phyloP scores from a whole-genome alignment of 2,329 filamentous ascomycete species.

The Anthostomella pinea region DNA sequence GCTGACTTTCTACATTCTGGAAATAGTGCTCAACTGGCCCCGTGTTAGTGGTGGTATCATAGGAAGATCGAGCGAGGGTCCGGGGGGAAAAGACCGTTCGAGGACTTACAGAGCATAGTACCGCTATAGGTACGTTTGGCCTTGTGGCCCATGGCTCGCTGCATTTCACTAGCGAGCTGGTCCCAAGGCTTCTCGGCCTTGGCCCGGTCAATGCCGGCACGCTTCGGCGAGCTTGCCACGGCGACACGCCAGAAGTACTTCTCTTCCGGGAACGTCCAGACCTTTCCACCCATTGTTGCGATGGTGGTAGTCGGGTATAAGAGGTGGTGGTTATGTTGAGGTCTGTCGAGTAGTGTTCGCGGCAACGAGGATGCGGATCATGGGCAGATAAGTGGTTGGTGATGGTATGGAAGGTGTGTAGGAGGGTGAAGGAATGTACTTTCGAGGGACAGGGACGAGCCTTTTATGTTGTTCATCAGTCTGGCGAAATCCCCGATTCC shows the following conservation, averaged over 20 bases:
- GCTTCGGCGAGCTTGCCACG: constrained; percentile 37
- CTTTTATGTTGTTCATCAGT: too few relatives aligned
- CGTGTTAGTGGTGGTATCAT: constrained; percentile 8
- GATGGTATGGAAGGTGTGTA: too few relatives aligned
- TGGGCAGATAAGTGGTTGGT: too few relatives aligned
- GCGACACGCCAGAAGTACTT: constrained; percentile 45
- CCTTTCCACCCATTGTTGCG: constrained; percentile 45
- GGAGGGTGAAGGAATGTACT: too few relatives aligned
- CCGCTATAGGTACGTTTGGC: constrained; percentile 37
- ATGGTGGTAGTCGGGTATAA: neutral
- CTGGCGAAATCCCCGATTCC: too few relatives aligned
- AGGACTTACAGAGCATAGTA: constrained; percentile 40
- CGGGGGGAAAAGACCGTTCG: too few relatives aligned
- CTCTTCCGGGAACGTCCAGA: constrained; percentile 50
- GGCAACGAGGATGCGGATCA: too few relatives aligned
- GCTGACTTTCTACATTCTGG: constrained; percentile 39
- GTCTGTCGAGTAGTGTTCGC: too few relatives aligned
- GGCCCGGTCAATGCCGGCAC: constrained; percentile 24
- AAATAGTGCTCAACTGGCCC: constrained; percentile 44
- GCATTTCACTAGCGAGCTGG: constrained; percentile 38
- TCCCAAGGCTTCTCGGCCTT: constrained; percentile 35
- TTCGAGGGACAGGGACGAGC: too few relatives aligned
- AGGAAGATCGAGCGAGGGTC: constrained; percentile 1
- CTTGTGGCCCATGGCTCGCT: constrained; percentile 31
- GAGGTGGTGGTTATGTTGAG: neutral